Percentiles rank a stretch among this genome's conserved stretches.
phyloP scores from a whole-genome alignment of 495 filamentous ascomycete species.

The Hypoxylon fuscum region DNA sequence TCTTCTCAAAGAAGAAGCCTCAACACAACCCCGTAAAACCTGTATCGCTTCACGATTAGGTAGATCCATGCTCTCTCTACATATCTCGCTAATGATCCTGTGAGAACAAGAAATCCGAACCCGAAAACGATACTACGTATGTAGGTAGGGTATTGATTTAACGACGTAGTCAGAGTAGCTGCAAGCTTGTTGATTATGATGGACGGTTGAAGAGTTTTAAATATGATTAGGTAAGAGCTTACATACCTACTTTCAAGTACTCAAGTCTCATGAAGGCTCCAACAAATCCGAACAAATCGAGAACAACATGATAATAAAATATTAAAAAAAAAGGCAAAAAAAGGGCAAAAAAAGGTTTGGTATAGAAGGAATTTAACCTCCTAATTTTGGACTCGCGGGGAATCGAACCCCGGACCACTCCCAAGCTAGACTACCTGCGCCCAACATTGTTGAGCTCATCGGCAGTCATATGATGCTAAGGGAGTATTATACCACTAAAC shows the following conservation, averaged over 20 bases:
- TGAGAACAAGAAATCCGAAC: neutral
- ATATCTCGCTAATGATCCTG: neutral
- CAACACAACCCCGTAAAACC: neutral
- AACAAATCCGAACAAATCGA: too few relatives aligned
- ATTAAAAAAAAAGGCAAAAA: slow-evolving; percentile 5
- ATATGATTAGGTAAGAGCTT: too few relatives aligned
- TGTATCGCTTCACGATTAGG: neutral
- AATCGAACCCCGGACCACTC: slow-evolving; percentile 65
- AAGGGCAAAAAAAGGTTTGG: slow-evolving; percentile 25
- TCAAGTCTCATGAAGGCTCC: too few relatives aligned
- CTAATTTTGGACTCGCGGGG: slow-evolving; percentile 52
- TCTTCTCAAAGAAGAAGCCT: too few relatives aligned
- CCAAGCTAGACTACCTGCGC: slow-evolving; percentile 47
- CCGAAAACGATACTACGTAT: neutral
- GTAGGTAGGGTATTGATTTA: too few relatives aligned
- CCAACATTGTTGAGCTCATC: too few relatives aligned
- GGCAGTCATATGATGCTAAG: slow-evolving; percentile 28
- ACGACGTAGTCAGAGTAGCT: too few relatives aligned
- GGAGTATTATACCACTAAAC: slow-evolving; percentile 44
- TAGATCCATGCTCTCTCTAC: neutral
- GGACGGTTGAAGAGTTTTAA: too few relatives aligned
- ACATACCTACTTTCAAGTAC: too few relatives aligned
- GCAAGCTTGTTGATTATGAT: too few relatives aligned
- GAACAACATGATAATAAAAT: too few relatives aligned
- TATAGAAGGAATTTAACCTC: slow-evolving; percentile 39